Base-by-base conservation (phyloP, 1,284 basidiomycete genomes). In the Ceratobasidium sp. region DNA sequence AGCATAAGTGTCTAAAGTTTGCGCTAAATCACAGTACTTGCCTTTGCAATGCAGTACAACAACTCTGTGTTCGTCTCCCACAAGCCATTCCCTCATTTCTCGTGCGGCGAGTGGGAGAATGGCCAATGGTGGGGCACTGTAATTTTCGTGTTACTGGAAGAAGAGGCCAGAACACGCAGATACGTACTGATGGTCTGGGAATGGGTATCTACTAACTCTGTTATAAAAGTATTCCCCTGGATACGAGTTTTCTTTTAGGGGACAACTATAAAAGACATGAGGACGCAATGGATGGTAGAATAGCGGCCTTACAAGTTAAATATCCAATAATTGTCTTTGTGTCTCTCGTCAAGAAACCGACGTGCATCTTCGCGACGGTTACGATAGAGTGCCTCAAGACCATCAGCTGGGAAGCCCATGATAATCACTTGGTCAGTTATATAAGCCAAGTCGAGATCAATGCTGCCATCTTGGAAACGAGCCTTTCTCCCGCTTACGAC, bases 41-140 rank as follows among this genome's bases (percentile, higher is more conserved):
- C 94, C 94, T 90, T 97, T 97, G 84, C 96, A 97, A 82, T 97
- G 96, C 0, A 97, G 88, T 5, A 96, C 94, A 5, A 91, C 92
- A 17, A 96, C 92, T 64, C 92, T 87, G 9, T 93, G 89, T 2
- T 88, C 85, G 17, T 92, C 91, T 0, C 89, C 91, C 57, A 89
- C 87, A 2, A 97, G 86, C 93, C 94, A 97, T n/a, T 88, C 85
- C 56, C 88, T 88, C 84, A 96, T 95, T 83, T 96, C 94, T 20
- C 92, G 87, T 0, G 93, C 91, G 9, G 91, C 90, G 15, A 96
- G 87, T 4, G 94, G 90, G 73, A 97, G 87, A 70, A 96, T 87
- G 0, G 91, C 89, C n/a, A 97, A 85, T 0, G 96, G 96, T 6
- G 96, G 95, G 1, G 93, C 92, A 83, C 92, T 93, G 80, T 28